Percentiles rank a stretch among this genome's conserved stretches.
Conservation (phyloP, 768 basidiomycete species). For the Psilocybe azurescens region DNA sequence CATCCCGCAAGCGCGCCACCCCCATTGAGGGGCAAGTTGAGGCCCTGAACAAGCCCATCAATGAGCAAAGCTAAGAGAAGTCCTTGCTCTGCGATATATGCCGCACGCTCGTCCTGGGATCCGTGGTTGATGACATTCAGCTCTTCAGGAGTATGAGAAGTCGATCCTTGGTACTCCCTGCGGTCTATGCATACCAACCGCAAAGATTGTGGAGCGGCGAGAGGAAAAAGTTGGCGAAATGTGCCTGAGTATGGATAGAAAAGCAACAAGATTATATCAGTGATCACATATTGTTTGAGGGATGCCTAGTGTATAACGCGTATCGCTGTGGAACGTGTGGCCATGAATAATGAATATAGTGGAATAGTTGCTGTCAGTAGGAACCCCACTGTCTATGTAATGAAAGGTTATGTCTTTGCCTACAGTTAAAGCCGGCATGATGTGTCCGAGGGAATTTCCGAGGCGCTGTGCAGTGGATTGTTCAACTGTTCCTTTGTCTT, state of each 20-base stretch:
- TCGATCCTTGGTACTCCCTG: neutral
- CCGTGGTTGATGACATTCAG: neutral
- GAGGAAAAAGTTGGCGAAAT: neutral
- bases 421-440: neutral
- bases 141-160: neutral
- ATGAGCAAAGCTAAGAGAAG: neutral
- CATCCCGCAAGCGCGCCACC: constrained; percentile 2
- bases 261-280: no score
- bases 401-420: neutral
- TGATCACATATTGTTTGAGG: no score
- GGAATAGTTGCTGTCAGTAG: neutral
- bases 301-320: neutral
- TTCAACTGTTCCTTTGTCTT: no score
- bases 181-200: neutral
- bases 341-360: neutral
- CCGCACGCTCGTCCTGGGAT: neutral
- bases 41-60: neutral
- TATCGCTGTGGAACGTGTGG: constrained; percentile 1
- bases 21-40: neutral
- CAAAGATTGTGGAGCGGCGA: neutral
- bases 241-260: neutral
- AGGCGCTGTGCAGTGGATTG: no score
- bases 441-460: neutral
- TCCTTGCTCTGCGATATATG: neutral
- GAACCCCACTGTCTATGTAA: neutral